Base-by-base conservation (phyloP, 306 rosid genomes). In the Dicorynia guianensis region DNA sequence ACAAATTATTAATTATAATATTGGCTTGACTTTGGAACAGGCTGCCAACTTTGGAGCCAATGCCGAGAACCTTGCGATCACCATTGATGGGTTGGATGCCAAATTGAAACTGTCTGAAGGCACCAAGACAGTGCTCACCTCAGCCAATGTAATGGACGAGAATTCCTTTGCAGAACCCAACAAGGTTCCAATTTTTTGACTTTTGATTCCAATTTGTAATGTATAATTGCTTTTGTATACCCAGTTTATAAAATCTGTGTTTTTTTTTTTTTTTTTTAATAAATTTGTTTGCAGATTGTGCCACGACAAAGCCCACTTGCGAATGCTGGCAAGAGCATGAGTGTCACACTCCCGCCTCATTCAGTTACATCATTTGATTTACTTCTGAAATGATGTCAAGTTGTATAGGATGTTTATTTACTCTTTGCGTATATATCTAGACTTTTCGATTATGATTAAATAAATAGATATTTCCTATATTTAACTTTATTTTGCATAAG, bases 301-400 rank as follows among this genome's bases (percentile, higher is more conserved):
- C 96, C 92, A 18, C 20, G 52, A 30, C 47, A 0, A 63, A 69
- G 57, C 79, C 69, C 39, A 34, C 79, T 93, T 4, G 67, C 79
- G 67, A 55, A 61, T 15, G 71, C 73, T 34, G 82, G 76, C 8
- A 52, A 67, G 7, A 76, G 82, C 39, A 82, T 91, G 81, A 70
- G 64, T 9, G 77, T 69, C 18, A 39, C 36, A 17, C 53, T 89
- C 56, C 70, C 75, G 33, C 85, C 98, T 1, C 17, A 72, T 67
- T 93, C 98, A 40, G 38, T 93, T 8, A 85, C 87, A n/a, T 83
- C 89, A 9, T 54, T 89, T 79, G 97, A 93, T 73, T 73, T 93
- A 25, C 2, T 25, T 1, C 2, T 25, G 30, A 25, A 25, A 25
- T 25, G 30, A 25, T 25, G 30, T 25, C 30, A 25, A 25, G 30